These are phyloP conservation scores for Fomitopsis pinicola DNA, from an alignment of 1,284 basidiomycete genomes.

Conservation along the genomic window DNA sequence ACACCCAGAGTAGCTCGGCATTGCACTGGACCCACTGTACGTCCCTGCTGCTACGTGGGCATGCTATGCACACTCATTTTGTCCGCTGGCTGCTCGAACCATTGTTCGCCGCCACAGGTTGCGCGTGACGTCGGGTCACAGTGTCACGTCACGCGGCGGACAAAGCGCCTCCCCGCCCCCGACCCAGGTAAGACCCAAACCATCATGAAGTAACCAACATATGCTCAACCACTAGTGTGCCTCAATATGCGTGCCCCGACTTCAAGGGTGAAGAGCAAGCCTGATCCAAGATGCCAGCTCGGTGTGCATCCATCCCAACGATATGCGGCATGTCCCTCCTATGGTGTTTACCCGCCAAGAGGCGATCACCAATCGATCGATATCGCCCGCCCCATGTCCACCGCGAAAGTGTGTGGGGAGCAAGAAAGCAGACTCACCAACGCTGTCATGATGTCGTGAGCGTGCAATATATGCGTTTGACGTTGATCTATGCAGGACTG, in stretches of 20 bases:
- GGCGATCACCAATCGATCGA: background rate
- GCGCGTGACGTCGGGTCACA: background rate
- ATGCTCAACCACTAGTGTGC: background rate
- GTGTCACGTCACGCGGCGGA: background rate
- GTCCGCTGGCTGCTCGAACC: background rate
- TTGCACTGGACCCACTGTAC: background rate
- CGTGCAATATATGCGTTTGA: background rate
- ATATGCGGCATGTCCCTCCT: background rate
- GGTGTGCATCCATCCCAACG: background rate
- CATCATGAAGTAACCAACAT: background rate
- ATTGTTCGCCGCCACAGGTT: background rate
- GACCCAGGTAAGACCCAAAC: background rate
- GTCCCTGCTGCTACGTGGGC: background rate
- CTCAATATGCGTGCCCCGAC: background rate
- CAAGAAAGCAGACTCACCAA: background rate
- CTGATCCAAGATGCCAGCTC: background rate
- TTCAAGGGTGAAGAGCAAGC: background rate
- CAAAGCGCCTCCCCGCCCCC: background rate
- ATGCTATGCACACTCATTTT: background rate
- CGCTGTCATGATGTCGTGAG: background rate
- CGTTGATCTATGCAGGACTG: background rate
- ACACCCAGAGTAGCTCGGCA: too few relatives aligned
- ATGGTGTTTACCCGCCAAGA: background rate
- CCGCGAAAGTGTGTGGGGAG: background rate
- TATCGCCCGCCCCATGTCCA: background rate